Evolutionary conservation across 2,329 filamentous ascomycete species (phyloP).

Genomic region (Aureobasidium sp.): DNA sequence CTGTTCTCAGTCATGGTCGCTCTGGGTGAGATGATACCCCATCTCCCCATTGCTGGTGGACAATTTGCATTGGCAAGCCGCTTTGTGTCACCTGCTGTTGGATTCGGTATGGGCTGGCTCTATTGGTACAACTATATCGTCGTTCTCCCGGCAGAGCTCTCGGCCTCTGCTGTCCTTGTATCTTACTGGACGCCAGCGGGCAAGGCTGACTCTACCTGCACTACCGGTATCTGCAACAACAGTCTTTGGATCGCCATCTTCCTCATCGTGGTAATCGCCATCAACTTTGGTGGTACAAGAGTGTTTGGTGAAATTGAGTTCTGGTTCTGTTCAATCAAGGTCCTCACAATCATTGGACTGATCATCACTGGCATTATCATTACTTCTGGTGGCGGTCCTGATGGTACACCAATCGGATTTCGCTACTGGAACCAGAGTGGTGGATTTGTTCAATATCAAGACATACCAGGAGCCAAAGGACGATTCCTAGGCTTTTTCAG

Average conservation of each 20-base stretch:
- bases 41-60: slow-evolving; percentile 66
- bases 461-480: slow-evolving; percentile 37
- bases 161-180: slow-evolving; percentile 11
- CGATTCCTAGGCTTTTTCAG: slow-evolving; percentile 55
- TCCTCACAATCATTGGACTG: slow-evolving; percentile 48
- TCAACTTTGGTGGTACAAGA: slow-evolving; percentile 65
- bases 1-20: slow-evolving; percentile 43
- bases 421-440: slow-evolving; percentile 36
- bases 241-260: slow-evolving; percentile 28
- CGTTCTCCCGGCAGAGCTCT: slow-evolving; percentile 13
- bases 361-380: slow-evolving; percentile 56
- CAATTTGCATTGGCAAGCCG: slow-evolving; percentile 70
- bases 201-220: slow-evolving; percentile 12
- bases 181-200: slow-evolving; percentile 49
- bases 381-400: slow-evolving; percentile 44
- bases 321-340: slow-evolving; percentile 63
- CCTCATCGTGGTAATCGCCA: slow-evolving; percentile 48
- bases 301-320: slow-evolving; percentile 73
- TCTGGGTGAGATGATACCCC: slow-evolving; percentile 63
- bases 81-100: slow-evolving; percentile 63
- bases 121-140: slow-evolving; percentile 70
- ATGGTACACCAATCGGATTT: slow-evolving; percentile 49
- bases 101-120: slow-evolving; percentile 73
- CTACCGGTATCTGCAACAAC: slow-evolving; percentile 9
- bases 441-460: slow-evolving; percentile 28